These are phyloP conservation scores for Suhomyces prunicola DNA, from an alignment of 805 yeast genomes.

Conservation along the genomic window DNA sequence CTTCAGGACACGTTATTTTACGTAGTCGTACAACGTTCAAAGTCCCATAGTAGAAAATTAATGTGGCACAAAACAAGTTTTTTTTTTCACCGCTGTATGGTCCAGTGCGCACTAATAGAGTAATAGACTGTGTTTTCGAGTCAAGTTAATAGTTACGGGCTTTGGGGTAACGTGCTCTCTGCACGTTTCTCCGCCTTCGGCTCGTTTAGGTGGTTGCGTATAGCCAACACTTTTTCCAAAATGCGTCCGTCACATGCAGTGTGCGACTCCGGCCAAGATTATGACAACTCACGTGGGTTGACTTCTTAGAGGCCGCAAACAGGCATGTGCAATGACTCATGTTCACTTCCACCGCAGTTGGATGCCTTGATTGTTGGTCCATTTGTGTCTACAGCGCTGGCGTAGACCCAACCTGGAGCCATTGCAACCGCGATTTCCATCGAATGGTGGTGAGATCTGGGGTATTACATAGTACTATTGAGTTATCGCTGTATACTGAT, in stretches of 20 bases:
- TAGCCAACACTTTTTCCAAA: background rate
- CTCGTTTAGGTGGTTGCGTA: background rate
- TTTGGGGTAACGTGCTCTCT: background rate
- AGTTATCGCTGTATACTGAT: background rate
- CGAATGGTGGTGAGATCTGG: too few species aligned
- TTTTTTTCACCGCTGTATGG: background rate
- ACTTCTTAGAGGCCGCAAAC: background rate
- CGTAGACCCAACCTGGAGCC: background rate
- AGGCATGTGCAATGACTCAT: conserved; percentile 1
- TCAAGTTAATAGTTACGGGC: background rate
- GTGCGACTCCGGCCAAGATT: background rate
- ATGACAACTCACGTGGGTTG: conserved; percentile 1
- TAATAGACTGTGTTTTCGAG: background rate
- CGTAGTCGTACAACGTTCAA: background rate
- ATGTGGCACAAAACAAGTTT: background rate
- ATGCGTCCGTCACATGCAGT: background rate
- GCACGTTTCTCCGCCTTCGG: background rate
- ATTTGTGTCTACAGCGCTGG: background rate
- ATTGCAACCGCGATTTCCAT: background rate
- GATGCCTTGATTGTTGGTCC: background rate
- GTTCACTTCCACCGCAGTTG: background rate
- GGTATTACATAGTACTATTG: background rate
- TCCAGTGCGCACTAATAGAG: background rate
- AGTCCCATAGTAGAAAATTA: background rate
- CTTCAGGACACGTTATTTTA: background rate